phyloP scores from a whole-genome alignment of 2,329 filamentous ascomycete genomes.

The Diatrype stigma region DNA sequence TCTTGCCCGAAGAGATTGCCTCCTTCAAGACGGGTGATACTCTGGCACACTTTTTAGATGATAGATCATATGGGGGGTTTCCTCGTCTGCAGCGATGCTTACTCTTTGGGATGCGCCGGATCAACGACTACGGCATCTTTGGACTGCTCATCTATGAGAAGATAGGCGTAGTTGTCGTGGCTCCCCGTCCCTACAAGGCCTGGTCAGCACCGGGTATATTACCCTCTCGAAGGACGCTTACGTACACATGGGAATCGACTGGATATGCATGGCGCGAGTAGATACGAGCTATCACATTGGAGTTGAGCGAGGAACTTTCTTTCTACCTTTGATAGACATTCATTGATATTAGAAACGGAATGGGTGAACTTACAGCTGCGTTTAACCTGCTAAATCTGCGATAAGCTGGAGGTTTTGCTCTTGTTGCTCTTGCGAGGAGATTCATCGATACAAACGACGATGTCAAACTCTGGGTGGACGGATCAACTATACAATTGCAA shows the following conservation, averaged over 20 bases:
- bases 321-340: slow-evolving; percentile 14
- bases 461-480: background rate
- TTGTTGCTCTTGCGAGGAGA: slow-evolving; percentile 33
- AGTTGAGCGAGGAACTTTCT: background rate
- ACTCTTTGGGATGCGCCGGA: slow-evolving; percentile 76
- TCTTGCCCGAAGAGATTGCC: slow-evolving; percentile 63
- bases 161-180: slow-evolving; percentile 81
- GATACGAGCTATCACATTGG: slow-evolving; percentile 24
- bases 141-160: slow-evolving; percentile 73
- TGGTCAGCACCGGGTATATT: background rate
- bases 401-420: slow-evolving; percentile 30
- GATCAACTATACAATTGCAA: background rate
- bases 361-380: slow-evolving; percentile 24
- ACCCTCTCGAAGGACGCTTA: slow-evolving; percentile 17
- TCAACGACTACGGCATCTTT: slow-evolving; percentile 77
- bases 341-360: background rate
- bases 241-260: slow-evolving; percentile 86
- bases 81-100: slow-evolving; percentile 24
- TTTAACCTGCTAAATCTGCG: slow-evolving; percentile 26
- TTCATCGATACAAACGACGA: slow-evolving; percentile 33
- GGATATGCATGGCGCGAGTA: slow-evolving; percentile 70
- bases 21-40: slow-evolving; percentile 66
- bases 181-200: slow-evolving; percentile 62
- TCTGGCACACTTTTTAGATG: slow-evolving; percentile 30
- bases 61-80: background rate